Percentiles rank a stretch among this genome's conserved stretches.
These are phyloP conservation scores for Emydomyces testavorans DNA, from an alignment of 2,329 filamentous ascomycete genomes.

Conservation along the genomic window DNA sequence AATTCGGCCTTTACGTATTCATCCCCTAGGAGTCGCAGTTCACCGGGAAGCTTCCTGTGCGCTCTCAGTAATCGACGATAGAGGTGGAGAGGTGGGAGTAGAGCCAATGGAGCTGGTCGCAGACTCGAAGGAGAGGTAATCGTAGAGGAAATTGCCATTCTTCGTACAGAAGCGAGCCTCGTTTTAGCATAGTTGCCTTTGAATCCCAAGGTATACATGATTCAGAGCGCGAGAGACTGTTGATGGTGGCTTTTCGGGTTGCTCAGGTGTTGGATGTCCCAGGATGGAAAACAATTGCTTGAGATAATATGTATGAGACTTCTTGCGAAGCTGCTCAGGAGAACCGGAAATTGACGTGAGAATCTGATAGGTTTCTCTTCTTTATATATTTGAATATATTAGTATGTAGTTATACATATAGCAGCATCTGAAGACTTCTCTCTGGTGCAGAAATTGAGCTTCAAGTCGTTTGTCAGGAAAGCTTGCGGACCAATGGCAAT, in stretches of 20 bases:
- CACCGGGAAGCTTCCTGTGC: conserved; percentile 64
- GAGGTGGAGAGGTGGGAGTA: conserved; percentile 76
- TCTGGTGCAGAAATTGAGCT: no score
- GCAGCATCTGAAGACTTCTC: no score
- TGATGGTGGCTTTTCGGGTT: no score
- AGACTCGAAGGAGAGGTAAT: conserved; percentile 34
- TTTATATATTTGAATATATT: no score
- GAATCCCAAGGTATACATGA: background rate
- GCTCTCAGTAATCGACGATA: conserved; percentile 79
- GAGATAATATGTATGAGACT: no score
- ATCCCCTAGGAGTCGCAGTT: conserved; percentile 74
- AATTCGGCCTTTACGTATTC: conserved; percentile 92
- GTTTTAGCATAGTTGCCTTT: conserved; percentile 19
- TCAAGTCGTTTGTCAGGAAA: background rate
- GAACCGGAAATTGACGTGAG: no score
- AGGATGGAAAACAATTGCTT: no score
- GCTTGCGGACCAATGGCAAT: conserved; percentile 2
- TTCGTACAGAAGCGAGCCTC: conserved; percentile 28
- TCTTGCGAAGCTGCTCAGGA: no score
- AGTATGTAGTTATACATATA: no score
- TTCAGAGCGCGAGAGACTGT: background rate
- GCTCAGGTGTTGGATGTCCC: no score
- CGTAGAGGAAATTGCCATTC: conserved; percentile 32
- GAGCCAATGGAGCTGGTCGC: conserved; percentile 46
- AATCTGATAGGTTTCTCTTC: no score